A percentile compares a stretch with the other conserved stretches of the same genome.
Evolutionary conservation across 2,329 filamentous ascomycete species (phyloP).

Genomic region (Pyrenochaeta sp.): DNA sequence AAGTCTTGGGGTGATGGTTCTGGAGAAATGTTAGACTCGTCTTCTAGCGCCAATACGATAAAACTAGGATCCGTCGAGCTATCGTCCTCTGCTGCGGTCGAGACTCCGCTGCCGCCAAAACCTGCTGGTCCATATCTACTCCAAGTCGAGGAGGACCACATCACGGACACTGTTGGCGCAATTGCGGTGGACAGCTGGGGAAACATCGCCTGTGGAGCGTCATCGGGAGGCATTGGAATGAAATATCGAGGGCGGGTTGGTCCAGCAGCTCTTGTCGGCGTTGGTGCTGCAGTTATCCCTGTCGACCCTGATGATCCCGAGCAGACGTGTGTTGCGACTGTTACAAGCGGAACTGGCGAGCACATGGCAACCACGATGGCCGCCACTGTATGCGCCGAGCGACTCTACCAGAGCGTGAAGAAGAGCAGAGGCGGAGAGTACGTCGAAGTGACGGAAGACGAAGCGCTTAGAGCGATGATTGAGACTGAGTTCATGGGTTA

Average conservation of each 20-base stretch:
- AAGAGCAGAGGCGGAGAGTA: conserved; percentile 69
- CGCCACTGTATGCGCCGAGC: conserved; percentile 83
- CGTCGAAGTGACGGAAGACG: conserved; percentile 76
- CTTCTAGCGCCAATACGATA: conserved; percentile 31
- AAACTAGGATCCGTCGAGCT: conserved; percentile 27
- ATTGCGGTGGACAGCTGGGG: conserved; percentile 89
- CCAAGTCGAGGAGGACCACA: conserved; percentile 61
- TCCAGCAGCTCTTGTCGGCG: conserved; percentile 89
- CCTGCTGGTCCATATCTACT: conserved; percentile 5
- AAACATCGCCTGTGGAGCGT: conserved; percentile 91
- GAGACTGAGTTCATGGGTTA: conserved; percentile 86
- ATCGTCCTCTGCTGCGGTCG: conserved; percentile 9
- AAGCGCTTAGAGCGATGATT: conserved; percentile 79
- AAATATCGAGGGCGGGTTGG: conserved; percentile 92
- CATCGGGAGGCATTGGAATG: conserved; percentile 98
- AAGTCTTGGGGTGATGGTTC: conserved; percentile 52
- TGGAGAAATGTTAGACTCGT: conserved; percentile 41
- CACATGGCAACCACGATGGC: conserved; percentile 98
- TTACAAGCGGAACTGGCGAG: conserved; percentile 94
- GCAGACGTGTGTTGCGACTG: conserved; percentile 76
- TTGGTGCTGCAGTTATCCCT: conserved; percentile 91
- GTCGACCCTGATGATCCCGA: conserved; percentile 74
- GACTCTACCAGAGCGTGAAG: conserved; percentile 76
- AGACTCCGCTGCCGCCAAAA: conserved; percentile 10
- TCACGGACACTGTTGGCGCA: conserved; percentile 95